Conservation (phyloP, 1,139 yeast genomes). For the Hyphopichia fennica region DNA sequence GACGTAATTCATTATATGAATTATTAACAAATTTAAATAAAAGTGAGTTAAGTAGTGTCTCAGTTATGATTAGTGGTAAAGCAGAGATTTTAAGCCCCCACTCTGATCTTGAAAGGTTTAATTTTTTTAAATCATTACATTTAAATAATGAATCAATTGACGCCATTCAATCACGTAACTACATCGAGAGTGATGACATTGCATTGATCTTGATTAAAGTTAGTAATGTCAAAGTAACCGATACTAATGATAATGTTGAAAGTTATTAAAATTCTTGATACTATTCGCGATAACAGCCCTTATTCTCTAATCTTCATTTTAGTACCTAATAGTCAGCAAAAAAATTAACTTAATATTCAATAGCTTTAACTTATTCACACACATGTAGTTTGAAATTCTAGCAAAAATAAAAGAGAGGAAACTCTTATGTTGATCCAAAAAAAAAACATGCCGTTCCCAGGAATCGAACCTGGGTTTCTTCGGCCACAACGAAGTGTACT, state of each 20-base stretch:
- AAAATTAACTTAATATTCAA: no score
- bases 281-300: no score
- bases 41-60: constrained; percentile 69
- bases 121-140: constrained; percentile 59
- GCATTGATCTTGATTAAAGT: constrained; percentile 68
- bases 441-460: constrained; percentile 50
- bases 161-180: constrained; percentile 56
- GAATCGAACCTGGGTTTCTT: constrained; percentile 58
- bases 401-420: no score
- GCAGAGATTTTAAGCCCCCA: constrained; percentile 54
- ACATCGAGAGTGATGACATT: constrained; percentile 52
- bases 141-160: constrained; percentile 69
- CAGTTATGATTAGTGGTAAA: constrained; percentile 74
- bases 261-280: constrained; percentile 32
- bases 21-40: constrained; percentile 73
- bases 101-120: constrained; percentile 43
- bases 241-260: constrained; percentile 65
- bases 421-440: no score
- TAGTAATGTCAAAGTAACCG: constrained; percentile 75
- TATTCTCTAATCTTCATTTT: no score
- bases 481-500: constrained; percentile 60
- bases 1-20: constrained; percentile 54
- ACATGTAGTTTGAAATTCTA: no score
- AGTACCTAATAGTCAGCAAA: no score
- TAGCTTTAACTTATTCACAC: no score